These are phyloP conservation scores for Trematosphaeria pertusa DNA, from an alignment of 2,329 filamentous ascomycete species.

Conservation along the genomic window DNA sequence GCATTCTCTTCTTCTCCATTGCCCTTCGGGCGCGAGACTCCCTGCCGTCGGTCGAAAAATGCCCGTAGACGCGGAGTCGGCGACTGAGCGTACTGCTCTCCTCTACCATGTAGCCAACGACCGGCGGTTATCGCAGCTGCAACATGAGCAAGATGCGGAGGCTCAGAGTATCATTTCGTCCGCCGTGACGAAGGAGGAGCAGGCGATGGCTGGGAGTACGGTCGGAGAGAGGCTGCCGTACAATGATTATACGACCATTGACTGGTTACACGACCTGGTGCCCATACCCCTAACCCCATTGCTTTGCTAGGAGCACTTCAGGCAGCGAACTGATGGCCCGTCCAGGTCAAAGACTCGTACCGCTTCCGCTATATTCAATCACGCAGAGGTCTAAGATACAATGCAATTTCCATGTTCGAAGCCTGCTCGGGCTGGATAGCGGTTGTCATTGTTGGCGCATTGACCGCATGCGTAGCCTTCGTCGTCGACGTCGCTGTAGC, in stretches of 20 bases:
- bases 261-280: conserved; percentile 67
- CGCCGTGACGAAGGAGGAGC: conserved; percentile 57
- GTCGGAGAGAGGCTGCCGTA: conserved; percentile 65
- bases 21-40: background rate
- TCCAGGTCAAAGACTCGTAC: conserved; percentile 63
- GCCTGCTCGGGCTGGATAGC: conserved; percentile 63
- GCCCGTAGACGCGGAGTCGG: conserved; percentile 30
- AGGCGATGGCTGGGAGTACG: conserved; percentile 53
- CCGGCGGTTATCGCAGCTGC: conserved; percentile 42
- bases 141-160: conserved; percentile 49
- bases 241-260: conserved; percentile 68
- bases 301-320: too few relatives aligned
- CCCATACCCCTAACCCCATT: too few relatives aligned
- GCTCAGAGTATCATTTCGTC: conserved; percentile 54
- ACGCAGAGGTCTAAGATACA: conserved; percentile 52
- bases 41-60: conserved; percentile 13
- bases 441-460: conserved; percentile 59
- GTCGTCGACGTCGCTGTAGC: conserved; percentile 62
- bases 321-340: too few relatives aligned
- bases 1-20: background rate
- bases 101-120: conserved; percentile 36
- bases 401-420: conserved; percentile 54
- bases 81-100: conserved; percentile 45
- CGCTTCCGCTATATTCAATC: conserved; percentile 57
- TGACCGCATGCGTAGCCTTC: conserved; percentile 64